Evolutionary conservation across 2,329 filamentous ascomycete genomes (phyloP).

Genomic region (Aspergillus floridensis): DNA sequence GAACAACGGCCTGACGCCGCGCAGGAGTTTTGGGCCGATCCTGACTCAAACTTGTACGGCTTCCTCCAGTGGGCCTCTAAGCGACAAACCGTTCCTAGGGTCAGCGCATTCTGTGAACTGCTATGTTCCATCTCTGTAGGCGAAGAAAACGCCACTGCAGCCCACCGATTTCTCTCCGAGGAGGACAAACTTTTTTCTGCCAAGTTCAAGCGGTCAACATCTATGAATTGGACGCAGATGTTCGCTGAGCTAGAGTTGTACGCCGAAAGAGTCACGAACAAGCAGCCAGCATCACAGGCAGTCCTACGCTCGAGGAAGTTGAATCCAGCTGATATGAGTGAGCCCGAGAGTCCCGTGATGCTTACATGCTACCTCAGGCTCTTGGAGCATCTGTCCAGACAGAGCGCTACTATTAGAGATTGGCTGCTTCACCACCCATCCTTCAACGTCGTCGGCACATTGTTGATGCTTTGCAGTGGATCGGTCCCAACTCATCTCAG

Average conservation of each 20-base stretch:
- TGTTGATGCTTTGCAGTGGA: slow-evolving; percentile 76
- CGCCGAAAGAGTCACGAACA: slow-evolving; percentile 72
- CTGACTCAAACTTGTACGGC: slow-evolving; percentile 87
- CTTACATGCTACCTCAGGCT: slow-evolving; percentile 89
- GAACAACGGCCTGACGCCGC: slow-evolving; percentile 81
- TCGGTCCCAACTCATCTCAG: slow-evolving; percentile 73
- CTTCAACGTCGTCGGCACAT: slow-evolving; percentile 68
- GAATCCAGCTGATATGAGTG: slow-evolving; percentile 68
- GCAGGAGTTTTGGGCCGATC: slow-evolving; percentile 85
- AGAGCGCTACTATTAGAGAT: slow-evolving; percentile 68
- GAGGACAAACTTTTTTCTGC: slow-evolving; percentile 71
- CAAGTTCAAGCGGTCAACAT: slow-evolving; percentile 77
- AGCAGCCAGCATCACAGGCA: slow-evolving; percentile 57
- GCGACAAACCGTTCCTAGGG: slow-evolving; percentile 89
- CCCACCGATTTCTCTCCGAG: slow-evolving; percentile 86
- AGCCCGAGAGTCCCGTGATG: slow-evolving; percentile 95
- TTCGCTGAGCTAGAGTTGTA: slow-evolving; percentile 87
- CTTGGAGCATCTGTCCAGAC: slow-evolving; percentile 74
- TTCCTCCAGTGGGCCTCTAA: slow-evolving; percentile 98
- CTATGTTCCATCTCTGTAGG: slow-evolving; percentile 82
- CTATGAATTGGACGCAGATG: slow-evolving; percentile 89
- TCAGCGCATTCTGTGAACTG: slow-evolving; percentile 96
- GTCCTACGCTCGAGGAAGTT: slow-evolving; percentile 60
- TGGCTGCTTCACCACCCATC: slow-evolving; percentile 69
- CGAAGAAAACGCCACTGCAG: slow-evolving; percentile 75